phyloP scores from a whole-genome alignment of 495 filamentous ascomycete species.

The Trichoderma erinaceum region DNA sequence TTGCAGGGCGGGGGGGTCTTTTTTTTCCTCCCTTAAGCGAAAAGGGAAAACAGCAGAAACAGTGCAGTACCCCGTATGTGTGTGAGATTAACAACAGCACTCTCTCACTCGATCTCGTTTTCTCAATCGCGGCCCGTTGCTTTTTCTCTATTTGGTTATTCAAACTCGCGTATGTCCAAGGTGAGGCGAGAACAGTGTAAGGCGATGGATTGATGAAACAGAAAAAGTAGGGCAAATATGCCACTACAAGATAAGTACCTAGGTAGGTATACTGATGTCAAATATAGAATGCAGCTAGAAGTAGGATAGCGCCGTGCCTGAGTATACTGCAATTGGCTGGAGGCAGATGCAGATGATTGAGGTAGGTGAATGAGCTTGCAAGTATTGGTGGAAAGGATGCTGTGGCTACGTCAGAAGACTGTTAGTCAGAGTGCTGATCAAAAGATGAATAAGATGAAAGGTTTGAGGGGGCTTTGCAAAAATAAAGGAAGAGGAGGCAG shows the following conservation, averaged over 20 bases:
- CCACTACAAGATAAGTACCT: background rate
- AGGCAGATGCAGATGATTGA: background rate
- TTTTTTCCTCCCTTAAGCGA: slow-evolving; percentile 8
- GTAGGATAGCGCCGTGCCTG: background rate
- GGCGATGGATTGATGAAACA: background rate
- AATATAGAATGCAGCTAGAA: background rate
- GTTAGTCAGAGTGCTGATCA: background rate
- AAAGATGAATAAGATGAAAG: background rate
- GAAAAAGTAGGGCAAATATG: background rate
- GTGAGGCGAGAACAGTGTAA: background rate
- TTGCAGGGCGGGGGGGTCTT: slow-evolving; percentile 1
- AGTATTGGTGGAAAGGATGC: background rate
- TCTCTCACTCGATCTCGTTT: background rate
- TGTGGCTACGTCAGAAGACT: background rate
- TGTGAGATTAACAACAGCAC: slow-evolving; percentile 13
- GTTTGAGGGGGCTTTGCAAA: background rate
- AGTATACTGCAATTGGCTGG: background rate
- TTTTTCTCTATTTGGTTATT: background rate
- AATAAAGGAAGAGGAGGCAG: background rate
- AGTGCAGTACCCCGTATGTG: background rate
- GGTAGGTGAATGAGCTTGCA: background rate
- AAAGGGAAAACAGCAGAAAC: slow-evolving; percentile 12
- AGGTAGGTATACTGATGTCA: background rate
- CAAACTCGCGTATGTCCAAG: background rate
- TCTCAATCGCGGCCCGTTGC: background rate